Evolutionary conservation across 2,329 filamentous ascomycete genomes (phyloP).

Genomic region (Tolypocladium pustulatum): DNA sequence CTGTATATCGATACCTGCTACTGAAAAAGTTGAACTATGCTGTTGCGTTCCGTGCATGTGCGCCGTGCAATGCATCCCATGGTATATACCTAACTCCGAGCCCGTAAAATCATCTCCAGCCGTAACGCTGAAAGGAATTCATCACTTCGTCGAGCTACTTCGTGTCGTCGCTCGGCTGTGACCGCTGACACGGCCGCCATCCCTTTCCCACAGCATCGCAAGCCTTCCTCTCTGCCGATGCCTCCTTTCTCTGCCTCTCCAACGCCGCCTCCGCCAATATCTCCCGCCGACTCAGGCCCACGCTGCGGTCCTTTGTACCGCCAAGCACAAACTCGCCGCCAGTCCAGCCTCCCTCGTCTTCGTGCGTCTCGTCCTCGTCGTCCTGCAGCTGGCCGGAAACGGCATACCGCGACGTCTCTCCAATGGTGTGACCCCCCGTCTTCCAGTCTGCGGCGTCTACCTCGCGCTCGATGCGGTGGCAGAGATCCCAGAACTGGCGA

Average conservation of each 20-base stretch:
- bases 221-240: slow-evolving; percentile 19
- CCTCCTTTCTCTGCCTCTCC: slow-evolving; percentile 23
- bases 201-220: slow-evolving; percentile 18
- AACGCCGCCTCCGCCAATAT: slow-evolving; percentile 49
- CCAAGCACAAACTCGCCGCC: slow-evolving; percentile 71
- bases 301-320: slow-evolving; percentile 32
- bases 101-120: background rate
- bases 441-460: slow-evolving; percentile 74
- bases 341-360: slow-evolving; percentile 67
- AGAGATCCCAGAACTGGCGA: slow-evolving; percentile 80
- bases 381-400: slow-evolving; percentile 34
- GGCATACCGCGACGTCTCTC: slow-evolving; percentile 51
- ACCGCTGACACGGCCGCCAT: slow-evolving; percentile 16
- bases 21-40: background rate
- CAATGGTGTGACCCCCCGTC: slow-evolving; percentile 55
- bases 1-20: background rate
- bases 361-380: slow-evolving; percentile 39
- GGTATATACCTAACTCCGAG: background rate
- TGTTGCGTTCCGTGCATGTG: background rate
- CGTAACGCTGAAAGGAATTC: background rate
- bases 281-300: slow-evolving; percentile 57
- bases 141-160: slow-evolving; percentile 6
- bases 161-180: slow-evolving; percentile 12
- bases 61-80: background rate
- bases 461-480: slow-evolving; percentile 76